A percentile compares a stretch with the other conserved stretches of the same genome.
Conservation (phyloP, 805 yeast genomes). For the Ogataea parapolymorpha region DNA sequence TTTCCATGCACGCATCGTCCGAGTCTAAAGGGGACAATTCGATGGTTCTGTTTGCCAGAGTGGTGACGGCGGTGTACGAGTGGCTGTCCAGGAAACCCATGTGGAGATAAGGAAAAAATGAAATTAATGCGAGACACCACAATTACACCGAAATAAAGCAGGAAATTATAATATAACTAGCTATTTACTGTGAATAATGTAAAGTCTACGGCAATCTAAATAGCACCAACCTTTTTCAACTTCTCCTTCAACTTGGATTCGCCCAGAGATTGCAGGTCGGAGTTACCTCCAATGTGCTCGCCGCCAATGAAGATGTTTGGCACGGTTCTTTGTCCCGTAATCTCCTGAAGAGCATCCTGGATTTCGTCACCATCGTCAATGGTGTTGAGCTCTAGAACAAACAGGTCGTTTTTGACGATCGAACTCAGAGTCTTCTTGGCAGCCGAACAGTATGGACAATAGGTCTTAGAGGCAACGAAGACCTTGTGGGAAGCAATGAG, state of each 20-base stretch:
- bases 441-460: constrained; percentile 64
- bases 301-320: constrained; percentile 91
- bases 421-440: constrained; percentile 42
- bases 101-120: neutral
- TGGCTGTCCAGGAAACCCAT: constrained; percentile 60
- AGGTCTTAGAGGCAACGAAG: constrained; percentile 78
- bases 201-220: neutral
- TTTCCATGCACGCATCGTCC: constrained; percentile 38
- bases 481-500: constrained; percentile 64
- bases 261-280: constrained; percentile 74
- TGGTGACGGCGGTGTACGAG: constrained; percentile 68
- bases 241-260: constrained; percentile 20
- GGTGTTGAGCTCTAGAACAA: constrained; percentile 50
- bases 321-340: constrained; percentile 90
- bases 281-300: constrained; percentile 93
- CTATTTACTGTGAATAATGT: neutral
- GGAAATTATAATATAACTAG: neutral
- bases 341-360: constrained; percentile 70
- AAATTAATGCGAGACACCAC: neutral
- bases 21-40: constrained; percentile 39
- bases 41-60: constrained; percentile 53
- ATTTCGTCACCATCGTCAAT: constrained; percentile 71
- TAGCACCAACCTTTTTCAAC: constrained; percentile 8
- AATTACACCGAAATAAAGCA: neutral
- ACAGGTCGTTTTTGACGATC: constrained; percentile 43